Base-by-base conservation (phyloP, 495 filamentous ascomycete genomes). In the Penicillium parvum region DNA sequence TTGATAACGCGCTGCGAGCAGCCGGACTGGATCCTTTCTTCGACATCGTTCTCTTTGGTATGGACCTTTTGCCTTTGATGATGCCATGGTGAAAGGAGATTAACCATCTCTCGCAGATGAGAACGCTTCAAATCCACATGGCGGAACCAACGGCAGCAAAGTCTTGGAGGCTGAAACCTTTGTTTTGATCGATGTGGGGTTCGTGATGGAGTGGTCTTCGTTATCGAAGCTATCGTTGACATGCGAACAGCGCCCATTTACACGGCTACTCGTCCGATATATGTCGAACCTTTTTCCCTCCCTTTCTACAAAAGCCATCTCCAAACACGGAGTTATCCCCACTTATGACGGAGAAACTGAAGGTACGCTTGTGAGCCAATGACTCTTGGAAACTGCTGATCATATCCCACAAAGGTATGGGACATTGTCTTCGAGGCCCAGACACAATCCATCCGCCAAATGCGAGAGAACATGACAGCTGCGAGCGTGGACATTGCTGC, bases 241-340 rank as follows among this genome's bases (percentile, higher is more conserved):
- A 37, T 26, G 8, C 8, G 12, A 19, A 17, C 32, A 71, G 71
- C 1, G 72, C 75, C 2, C 76, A 77, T 57, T 64, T 74, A n/a
- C 61, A 71, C 32, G 74, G 75, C 16, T 81, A 79, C 50, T 76
- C 69, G 14, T 78, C 75, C 10, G 75, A 81, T 47, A 77, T 81
- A 8, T 74, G 69, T 47, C 71, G 77, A 7, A 77, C 71, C 16
- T 81, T 81, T 53, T 76, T 76, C 45, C 65, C 48, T 23, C 65
- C 47, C 19, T 69, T 65, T 37, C 46, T 61, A 6, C 39, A 42
- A 16, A 60, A 54, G 38, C 58, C 55, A 10, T 21, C 44, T 0
- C 22, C 39, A 10, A 27, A 18, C 8, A 37, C 43, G 7, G 10
- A n/a, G 8, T 32, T 50, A 2, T 32, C 54, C 19, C 33, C 48